These are phyloP conservation scores for Smittium culicis DNA, from an alignment of 371 early-diverging fungal genomes.

Conservation along the genomic window DNA sequence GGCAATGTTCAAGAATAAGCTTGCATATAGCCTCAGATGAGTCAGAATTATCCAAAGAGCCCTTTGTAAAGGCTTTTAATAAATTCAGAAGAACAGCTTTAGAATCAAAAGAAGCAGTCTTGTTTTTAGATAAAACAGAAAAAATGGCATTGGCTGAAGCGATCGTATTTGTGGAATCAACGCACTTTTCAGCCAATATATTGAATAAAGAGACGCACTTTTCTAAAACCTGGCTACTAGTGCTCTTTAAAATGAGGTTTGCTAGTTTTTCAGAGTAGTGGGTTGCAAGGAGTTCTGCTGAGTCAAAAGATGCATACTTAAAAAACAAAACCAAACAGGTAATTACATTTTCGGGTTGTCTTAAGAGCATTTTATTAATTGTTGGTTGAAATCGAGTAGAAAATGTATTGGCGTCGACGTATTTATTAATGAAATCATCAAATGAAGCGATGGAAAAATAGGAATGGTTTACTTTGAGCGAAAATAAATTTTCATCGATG, in stretches of 20 bases:
- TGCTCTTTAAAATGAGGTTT: constrained; percentile 36
- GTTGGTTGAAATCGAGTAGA: constrained; percentile 18
- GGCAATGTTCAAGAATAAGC: constrained; percentile 44
- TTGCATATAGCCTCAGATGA: constrained; percentile 43
- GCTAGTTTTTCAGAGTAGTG: constrained; percentile 45
- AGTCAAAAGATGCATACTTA: constrained; percentile 36
- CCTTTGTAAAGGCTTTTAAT: constrained; percentile 37
- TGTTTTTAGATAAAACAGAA: constrained; percentile 17
- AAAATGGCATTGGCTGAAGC: constrained; percentile 17
- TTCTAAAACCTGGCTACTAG: constrained; percentile 16
- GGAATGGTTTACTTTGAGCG: constrained; percentile 19
- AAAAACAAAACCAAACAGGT: constrained; percentile 24
- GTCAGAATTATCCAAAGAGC: constrained; percentile 37
- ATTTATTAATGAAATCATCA: constrained; percentile 20
- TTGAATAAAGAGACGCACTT: constrained; percentile 19
- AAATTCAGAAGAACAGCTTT: constrained; percentile 43
- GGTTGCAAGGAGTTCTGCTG: constrained; percentile 40
- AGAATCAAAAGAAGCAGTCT: constrained; percentile 35
- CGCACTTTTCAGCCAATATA: constrained; percentile 13
- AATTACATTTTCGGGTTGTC: constrained; percentile 75
- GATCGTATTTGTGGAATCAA: constrained; percentile 12
- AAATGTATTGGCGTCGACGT: constrained; percentile 17
- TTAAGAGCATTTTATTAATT: constrained; percentile 59
- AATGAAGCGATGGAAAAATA: constrained; percentile 21
- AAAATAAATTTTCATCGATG: constrained; percentile 23